Conservation (phyloP, 2,329 filamentous ascomycete species). For the Penicillium olsonii region DNA sequence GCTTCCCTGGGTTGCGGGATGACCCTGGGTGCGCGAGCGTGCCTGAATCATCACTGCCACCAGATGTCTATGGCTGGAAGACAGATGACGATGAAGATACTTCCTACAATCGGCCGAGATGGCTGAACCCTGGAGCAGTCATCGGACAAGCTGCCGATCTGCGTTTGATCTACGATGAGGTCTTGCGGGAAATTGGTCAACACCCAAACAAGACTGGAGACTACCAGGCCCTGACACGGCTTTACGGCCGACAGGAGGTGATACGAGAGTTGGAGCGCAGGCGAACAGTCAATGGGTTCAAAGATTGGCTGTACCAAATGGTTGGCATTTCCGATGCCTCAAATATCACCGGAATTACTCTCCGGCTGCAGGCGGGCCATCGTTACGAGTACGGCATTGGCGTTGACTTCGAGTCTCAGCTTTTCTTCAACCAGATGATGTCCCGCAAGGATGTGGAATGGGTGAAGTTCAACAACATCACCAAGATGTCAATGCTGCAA, state of each 20-base stretch:
- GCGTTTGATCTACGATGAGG: conserved; percentile 47
- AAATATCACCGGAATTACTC: conserved; percentile 38
- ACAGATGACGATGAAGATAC: conserved; percentile 43
- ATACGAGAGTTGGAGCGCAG: conserved; percentile 47
- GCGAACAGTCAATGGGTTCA: conserved; percentile 33
- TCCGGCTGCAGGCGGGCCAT: conserved; percentile 37
- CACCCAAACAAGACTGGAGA: conserved; percentile 39
- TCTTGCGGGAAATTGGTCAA: conserved; percentile 41
- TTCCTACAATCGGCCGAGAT: conserved; percentile 48
- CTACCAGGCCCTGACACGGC: conserved; percentile 52
- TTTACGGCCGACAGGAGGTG: conserved; percentile 57
- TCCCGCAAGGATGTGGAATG: conserved; percentile 44
- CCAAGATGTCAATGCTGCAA: conserved; percentile 38
- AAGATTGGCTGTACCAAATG: conserved; percentile 40
- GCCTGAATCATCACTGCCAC: conserved; percentile 53
- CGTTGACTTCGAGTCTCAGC: conserved; percentile 53
- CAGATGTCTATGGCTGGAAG: conserved; percentile 50
- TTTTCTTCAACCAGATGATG: conserved; percentile 51
- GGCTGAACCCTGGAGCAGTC: conserved; percentile 50
- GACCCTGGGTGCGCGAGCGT: conserved; percentile 56
- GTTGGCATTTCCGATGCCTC: conserved; percentile 41
- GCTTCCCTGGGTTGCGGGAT: conserved; percentile 44
- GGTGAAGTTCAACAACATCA: conserved; percentile 42
- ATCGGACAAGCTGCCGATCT: conserved; percentile 56
- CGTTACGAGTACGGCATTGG: conserved; percentile 55